Conservation (phyloP, 306 rosid species). For the Glycyrrhiza uralensis region DNA sequence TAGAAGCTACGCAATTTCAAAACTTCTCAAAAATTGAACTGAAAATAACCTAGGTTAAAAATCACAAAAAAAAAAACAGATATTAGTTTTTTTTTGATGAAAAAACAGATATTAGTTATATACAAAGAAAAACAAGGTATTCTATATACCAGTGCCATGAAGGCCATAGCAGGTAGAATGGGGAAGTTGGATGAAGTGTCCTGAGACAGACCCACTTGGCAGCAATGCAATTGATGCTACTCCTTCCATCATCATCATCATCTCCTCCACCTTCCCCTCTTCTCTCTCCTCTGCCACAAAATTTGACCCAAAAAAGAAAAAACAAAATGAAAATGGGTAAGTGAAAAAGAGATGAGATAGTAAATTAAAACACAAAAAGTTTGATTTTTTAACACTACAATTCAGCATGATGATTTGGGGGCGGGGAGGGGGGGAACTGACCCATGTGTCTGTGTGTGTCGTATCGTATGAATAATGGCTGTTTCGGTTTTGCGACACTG, state of each 20-base stretch:
- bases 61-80: too few relatives aligned
- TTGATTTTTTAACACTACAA: background rate
- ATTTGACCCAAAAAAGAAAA: background rate
- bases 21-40: background rate
- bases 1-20: too few relatives aligned
- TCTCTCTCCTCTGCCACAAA: slow-evolving; percentile 32
- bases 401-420: background rate
- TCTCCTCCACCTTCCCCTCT: slow-evolving; percentile 27
- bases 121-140: background rate
- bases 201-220: slow-evolving; percentile 83
- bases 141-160: slow-evolving; percentile 61
- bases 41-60: background rate
- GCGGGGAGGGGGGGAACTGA: background rate
- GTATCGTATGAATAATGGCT: background rate
- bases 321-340: background rate
- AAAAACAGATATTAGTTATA: background rate
- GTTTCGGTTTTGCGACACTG: background rate
- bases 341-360: background rate
- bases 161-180: slow-evolving; percentile 79
- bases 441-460: background rate
- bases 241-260: slow-evolving; percentile 62
- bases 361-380: background rate
- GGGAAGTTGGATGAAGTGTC: slow-evolving; percentile 80
- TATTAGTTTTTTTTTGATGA: too few relatives aligned
- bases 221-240: slow-evolving; percentile 83